phyloP scores from a whole-genome alignment of 1,284 basidiomycete species.

The Ceratorhiza oryzae-sativae region DNA sequence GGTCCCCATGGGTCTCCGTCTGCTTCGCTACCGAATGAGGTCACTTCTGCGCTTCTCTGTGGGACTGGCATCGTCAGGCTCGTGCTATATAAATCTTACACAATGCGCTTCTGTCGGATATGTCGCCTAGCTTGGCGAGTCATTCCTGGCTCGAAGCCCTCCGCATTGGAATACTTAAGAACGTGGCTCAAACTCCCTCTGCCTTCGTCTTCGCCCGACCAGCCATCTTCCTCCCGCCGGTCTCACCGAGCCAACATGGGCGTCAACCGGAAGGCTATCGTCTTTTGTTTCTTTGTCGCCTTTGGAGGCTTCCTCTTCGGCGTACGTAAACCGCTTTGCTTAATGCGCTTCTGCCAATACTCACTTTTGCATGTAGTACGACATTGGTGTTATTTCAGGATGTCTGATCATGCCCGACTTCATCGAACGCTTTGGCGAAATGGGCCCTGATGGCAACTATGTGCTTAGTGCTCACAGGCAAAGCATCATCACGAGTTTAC shows the following conservation, averaged over 20 bases:
- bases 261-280: slow-evolving; percentile 62
- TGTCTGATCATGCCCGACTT: slow-evolving; percentile 84
- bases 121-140: slow-evolving; percentile 27
- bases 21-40: slow-evolving; percentile 28
- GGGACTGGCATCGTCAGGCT: slow-evolving; percentile 2
- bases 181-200: slow-evolving; percentile 10
- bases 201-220: slow-evolving; percentile 37
- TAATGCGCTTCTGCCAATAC: neutral
- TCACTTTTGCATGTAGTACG: slow-evolving; percentile 67
- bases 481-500: slow-evolving; percentile 77
- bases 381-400: slow-evolving; percentile 78
- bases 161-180: slow-evolving; percentile 36
- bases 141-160: neutral
- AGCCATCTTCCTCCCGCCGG: slow-evolving; percentile 14
- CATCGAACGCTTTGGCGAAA: slow-evolving; percentile 67
- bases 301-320: slow-evolving; percentile 51
- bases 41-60: slow-evolving; percentile 36
- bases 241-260: slow-evolving; percentile 27
- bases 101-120: slow-evolving; percentile 28
- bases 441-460: slow-evolving; percentile 57
- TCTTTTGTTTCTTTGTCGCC: slow-evolving; percentile 68
- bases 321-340: neutral
- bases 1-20: slow-evolving; percentile 3
- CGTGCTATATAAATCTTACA: slow-evolving; percentile 11
- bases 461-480: slow-evolving; percentile 68